A percentile compares a stretch with the other conserved stretches of the same genome.
Evolutionary conservation across 371 early-diverging fungal species (phyloP).

Genomic region (Haplosporangium sp.): DNA sequence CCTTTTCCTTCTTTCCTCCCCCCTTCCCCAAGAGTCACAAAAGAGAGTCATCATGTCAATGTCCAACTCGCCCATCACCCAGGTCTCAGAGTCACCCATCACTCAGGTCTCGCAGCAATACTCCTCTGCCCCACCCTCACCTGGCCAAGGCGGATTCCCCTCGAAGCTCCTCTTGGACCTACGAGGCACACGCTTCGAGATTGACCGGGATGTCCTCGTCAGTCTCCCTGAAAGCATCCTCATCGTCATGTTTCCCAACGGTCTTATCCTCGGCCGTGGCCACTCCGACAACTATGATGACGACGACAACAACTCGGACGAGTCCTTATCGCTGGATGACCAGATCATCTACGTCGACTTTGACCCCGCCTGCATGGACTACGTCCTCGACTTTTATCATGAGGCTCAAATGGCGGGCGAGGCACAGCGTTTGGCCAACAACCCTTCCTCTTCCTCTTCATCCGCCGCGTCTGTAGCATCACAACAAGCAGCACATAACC

Average conservation of each 20-base stretch:
- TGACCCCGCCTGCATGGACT: constrained; percentile 72
- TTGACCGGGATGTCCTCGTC: constrained; percentile 79
- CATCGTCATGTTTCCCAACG: constrained; percentile 88
- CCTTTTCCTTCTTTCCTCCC: neutral
- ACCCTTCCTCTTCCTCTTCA: no score
- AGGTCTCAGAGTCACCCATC: constrained; percentile 50
- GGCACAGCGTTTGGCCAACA: constrained; percentile 43
- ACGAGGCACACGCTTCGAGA: constrained; percentile 76
- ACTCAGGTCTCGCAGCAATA: constrained; percentile 48
- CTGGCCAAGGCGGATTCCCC: constrained; percentile 60
- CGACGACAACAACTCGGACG: constrained; percentile 63
- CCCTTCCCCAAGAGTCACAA: neutral
- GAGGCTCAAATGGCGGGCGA: constrained; percentile 55
- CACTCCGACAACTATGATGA: constrained; percentile 63
- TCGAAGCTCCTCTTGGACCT: constrained; percentile 73
- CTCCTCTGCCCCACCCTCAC: constrained; percentile 25
- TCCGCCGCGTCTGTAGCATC: no score
- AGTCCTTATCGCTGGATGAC: constrained; percentile 61
- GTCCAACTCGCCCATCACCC: constrained; percentile 51
- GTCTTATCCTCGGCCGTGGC: constrained; percentile 70
- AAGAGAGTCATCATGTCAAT: constrained; percentile 22
- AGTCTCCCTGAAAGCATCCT: constrained; percentile 82
- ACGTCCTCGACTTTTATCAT: constrained; percentile 68
- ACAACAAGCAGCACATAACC: constrained; percentile 61
- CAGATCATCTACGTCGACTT: constrained; percentile 72